Base-by-base conservation (phyloP, 2,329 filamentous ascomycete species). In the Colletotrichum sp. region DNA sequence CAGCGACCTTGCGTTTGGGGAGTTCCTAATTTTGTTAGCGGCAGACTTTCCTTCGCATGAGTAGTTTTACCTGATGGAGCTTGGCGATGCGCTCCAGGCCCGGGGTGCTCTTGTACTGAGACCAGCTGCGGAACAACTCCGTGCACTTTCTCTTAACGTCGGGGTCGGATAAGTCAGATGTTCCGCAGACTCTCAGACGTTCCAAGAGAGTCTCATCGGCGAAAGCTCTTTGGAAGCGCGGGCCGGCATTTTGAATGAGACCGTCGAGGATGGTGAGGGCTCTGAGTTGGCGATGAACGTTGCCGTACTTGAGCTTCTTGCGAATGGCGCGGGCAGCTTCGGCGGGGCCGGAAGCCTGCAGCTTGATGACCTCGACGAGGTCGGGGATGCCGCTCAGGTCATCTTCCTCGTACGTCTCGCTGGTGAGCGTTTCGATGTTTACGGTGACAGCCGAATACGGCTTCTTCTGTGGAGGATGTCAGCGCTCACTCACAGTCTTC, bases 221-320 rank as follows among this genome's bases (percentile, higher is more conserved):
- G 83, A 98, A 98, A 18, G 91, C 91, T 65, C 95, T 92, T 84
- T 98, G 94, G 82, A 98, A 98, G 15, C 94, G 92, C 15, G 94
- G 89, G 2, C 96, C 96, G 4, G 96, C 96, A 86, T 99, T 99
- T 82, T 98, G 95, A 76, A 99, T 97, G 52, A 99, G 89, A 56
- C 95, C 96, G 83, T 99, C 97, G 3, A 99, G 91, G 66, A 99
- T 93, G 13, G 94, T 94, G 27, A 99, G 90, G 43, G 97, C 94
- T 75, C 97, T 92, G 39, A 98, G 89, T 85, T 99, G 97, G 66
- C 96, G 94, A 84, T 98, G 96, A n/a, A 95, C 90, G 81, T 93
- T 98, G 80, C 97, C 97, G 85, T 99, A 98, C 87, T 99, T 99
- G 90, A 99, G 91, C 88, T 98, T 98, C 91, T 99, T 99, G 76